Conservation (phyloP, 1,139 yeast genomes). For the Sugiyamaella sp. region DNA sequence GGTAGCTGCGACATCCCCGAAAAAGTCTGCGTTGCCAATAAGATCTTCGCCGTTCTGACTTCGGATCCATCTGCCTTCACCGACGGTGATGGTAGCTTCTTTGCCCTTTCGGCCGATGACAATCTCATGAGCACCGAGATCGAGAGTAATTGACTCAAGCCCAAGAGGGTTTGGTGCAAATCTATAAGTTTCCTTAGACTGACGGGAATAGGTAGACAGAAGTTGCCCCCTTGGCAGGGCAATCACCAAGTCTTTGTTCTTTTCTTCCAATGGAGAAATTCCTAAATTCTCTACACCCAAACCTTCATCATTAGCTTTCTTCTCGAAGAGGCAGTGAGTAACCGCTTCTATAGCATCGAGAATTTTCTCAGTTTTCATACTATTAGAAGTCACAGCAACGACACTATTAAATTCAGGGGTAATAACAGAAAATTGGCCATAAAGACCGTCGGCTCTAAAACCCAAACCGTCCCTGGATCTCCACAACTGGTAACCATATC, state of each 20-base stretch:
- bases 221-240: slow-evolving; percentile 7
- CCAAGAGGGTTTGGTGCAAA: slow-evolving; percentile 9
- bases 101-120: slow-evolving; percentile 9
- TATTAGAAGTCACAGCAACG: slow-evolving; percentile 24
- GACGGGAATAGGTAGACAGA: neutral
- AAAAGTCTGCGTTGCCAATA: slow-evolving; percentile 10
- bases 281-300: neutral
- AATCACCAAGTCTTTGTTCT: slow-evolving; percentile 9
- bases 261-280: neutral
- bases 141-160: slow-evolving; percentile 4
- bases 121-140: neutral
- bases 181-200: slow-evolving; percentile 8
- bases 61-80: slow-evolving; percentile 16
- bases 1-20: slow-evolving; percentile 16
- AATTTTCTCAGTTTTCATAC: slow-evolving; percentile 12
- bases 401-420: slow-evolving; percentile 23
- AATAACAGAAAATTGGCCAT: slow-evolving; percentile 25
- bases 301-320: neutral
- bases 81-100: slow-evolving; percentile 2
- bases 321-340: slow-evolving; percentile 4
- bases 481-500: slow-evolving; percentile 28
- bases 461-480: slow-evolving; percentile 20
- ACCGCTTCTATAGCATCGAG: slow-evolving; percentile 13
- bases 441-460: slow-evolving; percentile 26
- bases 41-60: slow-evolving; percentile 11